A percentile compares a stretch with the other conserved stretches of the same genome.
Evolutionary conservation across 2,329 filamentous ascomycete species (phyloP).

Genomic region (Sporothrix phasma): DNA sequence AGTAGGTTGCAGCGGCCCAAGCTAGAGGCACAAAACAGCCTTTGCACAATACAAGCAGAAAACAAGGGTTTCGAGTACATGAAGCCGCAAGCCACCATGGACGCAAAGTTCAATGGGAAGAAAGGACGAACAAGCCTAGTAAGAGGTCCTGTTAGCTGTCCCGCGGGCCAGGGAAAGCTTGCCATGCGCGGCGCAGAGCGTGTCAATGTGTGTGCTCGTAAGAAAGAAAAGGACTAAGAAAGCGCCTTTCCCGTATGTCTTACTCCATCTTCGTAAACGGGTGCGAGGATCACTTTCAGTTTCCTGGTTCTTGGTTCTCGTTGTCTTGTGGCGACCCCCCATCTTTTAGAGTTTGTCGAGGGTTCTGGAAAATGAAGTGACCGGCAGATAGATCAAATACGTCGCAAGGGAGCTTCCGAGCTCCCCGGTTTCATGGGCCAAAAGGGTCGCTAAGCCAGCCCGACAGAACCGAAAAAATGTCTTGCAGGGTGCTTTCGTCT

Average conservation of each 20-base stretch:
- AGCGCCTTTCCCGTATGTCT: background rate
- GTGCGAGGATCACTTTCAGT: background rate
- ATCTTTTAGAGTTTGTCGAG: conserved; percentile 7
- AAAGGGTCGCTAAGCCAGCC: background rate
- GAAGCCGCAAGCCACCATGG: background rate
- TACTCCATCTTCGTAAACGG: background rate
- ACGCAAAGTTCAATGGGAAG: background rate
- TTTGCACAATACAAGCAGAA: background rate
- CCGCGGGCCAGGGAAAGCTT: background rate
- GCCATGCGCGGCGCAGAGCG: background rate
- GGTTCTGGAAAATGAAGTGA: background rate
- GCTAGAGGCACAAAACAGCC: too few species aligned
- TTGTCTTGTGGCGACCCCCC: background rate
- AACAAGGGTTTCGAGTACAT: background rate
- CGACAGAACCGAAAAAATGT: background rate
- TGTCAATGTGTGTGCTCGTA: conserved; percentile 1
- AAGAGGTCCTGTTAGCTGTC: background rate
- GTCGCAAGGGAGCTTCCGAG: conserved; percentile 4
- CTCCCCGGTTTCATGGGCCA: background rate
- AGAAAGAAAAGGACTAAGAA: background rate
- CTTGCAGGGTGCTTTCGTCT: background rate
- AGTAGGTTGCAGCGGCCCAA: background rate
- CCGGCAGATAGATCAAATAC: conserved; percentile 1
- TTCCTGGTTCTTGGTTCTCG: conserved; percentile 5
- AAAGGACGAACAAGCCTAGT: background rate